phyloP scores from a whole-genome alignment of 2,329 filamentous ascomycete species.

The Tympanopsis confertula region DNA sequence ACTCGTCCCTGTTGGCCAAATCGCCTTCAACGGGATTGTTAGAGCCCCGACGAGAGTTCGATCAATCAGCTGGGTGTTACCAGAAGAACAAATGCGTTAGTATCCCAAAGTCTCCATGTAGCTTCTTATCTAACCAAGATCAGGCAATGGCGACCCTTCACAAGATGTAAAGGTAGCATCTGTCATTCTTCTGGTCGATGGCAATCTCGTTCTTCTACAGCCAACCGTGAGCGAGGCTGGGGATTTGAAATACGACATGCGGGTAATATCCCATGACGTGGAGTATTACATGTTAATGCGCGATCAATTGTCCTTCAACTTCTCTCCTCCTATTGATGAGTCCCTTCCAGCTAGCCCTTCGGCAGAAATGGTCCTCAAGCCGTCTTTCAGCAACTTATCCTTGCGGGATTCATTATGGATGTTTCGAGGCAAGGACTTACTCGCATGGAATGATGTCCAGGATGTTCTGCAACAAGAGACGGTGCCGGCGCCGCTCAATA shows the following conservation, averaged over 20 bases:
- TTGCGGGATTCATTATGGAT: constrained; percentile 86
- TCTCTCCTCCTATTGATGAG: constrained; percentile 5
- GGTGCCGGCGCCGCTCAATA: constrained; percentile 60
- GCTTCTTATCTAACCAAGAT: background rate
- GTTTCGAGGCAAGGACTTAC: constrained; percentile 78
- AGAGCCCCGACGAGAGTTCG: constrained; percentile 84
- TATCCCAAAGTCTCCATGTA: background rate
- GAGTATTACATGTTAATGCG: constrained; percentile 91
- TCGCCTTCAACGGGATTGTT: constrained; percentile 93
- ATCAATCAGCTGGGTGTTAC: constrained; percentile 88
- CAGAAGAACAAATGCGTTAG: constrained; percentile 67
- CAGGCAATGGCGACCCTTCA: constrained; percentile 72
- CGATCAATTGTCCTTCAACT: constrained; percentile 55
- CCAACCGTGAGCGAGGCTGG: constrained; percentile 73
- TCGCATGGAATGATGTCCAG: constrained; percentile 79
- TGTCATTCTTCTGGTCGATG: constrained; percentile 91
- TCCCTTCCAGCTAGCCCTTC: constrained; percentile 8
- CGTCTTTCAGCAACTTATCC: too few relatives aligned
- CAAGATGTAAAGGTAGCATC: constrained; percentile 90
- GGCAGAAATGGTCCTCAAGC: constrained; percentile 23
- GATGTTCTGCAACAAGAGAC: constrained; percentile 61
- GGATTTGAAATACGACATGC: constrained; percentile 95
- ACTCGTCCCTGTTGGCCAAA: constrained; percentile 91
- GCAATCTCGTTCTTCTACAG: constrained; percentile 84
- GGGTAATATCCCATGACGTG: constrained; percentile 86